Percentiles rank a stretch among this genome's conserved stretches.
Evolutionary conservation across 2,329 filamentous ascomycete genomes (phyloP).

Genomic region (Diplodia mutila): DNA sequence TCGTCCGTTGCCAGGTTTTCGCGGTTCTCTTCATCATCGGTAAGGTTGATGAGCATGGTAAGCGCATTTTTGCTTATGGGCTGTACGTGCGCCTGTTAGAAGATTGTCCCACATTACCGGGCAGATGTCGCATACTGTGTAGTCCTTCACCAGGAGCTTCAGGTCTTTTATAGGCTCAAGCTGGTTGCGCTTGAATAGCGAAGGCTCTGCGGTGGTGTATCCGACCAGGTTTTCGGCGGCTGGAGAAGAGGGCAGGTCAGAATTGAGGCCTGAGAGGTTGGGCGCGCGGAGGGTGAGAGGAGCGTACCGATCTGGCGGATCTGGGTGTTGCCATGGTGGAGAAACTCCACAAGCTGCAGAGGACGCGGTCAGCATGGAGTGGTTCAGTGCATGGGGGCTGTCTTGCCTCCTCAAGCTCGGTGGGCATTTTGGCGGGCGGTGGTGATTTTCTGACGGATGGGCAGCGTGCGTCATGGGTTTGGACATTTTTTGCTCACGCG

Average conservation of each 20-base stretch:
- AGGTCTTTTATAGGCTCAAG: constrained; percentile 82
- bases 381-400: background rate
- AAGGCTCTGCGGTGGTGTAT: constrained; percentile 74
- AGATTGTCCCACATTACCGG: background rate
- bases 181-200: constrained; percentile 81
- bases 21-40: constrained; percentile 75
- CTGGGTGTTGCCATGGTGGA: constrained; percentile 88
- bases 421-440: constrained; percentile 45
- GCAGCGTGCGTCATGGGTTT: constrained; percentile 24
- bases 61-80: constrained; percentile 91
- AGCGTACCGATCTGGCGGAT: constrained; percentile 75
- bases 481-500: constrained; percentile 16
- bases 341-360: constrained; percentile 82
- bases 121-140: constrained; percentile 59
- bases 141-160: constrained; percentile 83
- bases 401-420: constrained; percentile 54
- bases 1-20: constrained; percentile 76
- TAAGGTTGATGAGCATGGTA: constrained; percentile 86
- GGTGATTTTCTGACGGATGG: background rate
- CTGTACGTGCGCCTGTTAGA: constrained; percentile 47
- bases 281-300: constrained; percentile 24
- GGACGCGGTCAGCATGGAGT: background rate
- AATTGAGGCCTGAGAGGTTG: constrained; percentile 31
- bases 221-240: constrained; percentile 86
- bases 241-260: constrained; percentile 38